Base-by-base conservation (phyloP, 2,329 filamentous ascomycete genomes). In the Fonsecaea erecta region DNA sequence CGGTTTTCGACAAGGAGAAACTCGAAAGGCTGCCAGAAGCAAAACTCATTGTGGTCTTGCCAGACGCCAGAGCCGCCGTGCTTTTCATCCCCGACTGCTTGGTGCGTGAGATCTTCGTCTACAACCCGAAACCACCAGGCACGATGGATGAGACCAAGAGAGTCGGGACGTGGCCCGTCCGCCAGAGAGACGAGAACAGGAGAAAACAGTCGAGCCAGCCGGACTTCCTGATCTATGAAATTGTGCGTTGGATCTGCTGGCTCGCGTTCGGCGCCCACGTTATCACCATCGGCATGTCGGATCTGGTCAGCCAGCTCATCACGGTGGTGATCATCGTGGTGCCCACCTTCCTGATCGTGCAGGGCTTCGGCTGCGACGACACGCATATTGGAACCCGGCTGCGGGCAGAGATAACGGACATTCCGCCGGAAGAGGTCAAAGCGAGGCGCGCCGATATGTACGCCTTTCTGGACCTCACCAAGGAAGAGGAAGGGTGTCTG, bases 251-350 rank as follows among this genome's bases (percentile, higher is more conserved):
- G 14, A 37, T 63, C 28, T 62, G 52, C 12, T 67, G 65, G 65
- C 30, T 65, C n/a, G 62, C 57, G 6, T 67, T 67, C 40, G 62
- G 52, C 5, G 43, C 62, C 2, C 65, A 67, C 16, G 51, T 65
- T 24, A 35, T 67, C 30, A 21, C 62, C n/a, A 67, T 67, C 11
- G 65, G 65, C 16, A 55, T 55, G 48, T 35, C 65, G 12, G 48
- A 52, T n/a, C 46, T 67, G 35, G 52, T 52, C 18, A 65, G 37
- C 21, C 65, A 67, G 51, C 52, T 67, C 34, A 40, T 40, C 21
- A 62, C 57, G 5, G 58, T 67, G 21, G 55, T 57, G 12, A 40
- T 67, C 24, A 51, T 65, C 12, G 53, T 67, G 16, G 14, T 62
- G 24, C 57, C 62, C 6, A 67, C 65, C 5, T 12, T 67, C 9